Percentiles rank a stretch among this genome's conserved stretches.
Conservation (phyloP, 116 monocot species). For the Zostera marina region DNA sequence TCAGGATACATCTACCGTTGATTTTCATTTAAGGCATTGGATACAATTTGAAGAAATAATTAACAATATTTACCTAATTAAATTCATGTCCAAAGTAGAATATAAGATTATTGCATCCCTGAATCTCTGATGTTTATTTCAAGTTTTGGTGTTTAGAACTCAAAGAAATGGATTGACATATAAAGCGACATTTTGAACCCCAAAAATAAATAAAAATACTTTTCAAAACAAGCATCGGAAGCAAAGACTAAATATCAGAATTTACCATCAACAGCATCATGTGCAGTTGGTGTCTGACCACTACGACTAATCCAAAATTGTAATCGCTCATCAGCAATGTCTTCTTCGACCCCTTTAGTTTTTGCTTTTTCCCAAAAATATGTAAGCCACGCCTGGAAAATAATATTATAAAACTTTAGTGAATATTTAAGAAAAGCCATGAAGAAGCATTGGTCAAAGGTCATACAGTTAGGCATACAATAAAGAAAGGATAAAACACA, state of each 20-base stretch:
- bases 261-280: conserved; percentile 51
- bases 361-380: conserved; percentile 67
- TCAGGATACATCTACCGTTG: background rate
- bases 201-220: too few relatives aligned
- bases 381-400: conserved; percentile 50
- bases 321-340: conserved; percentile 57
- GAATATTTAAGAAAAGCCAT: too few relatives aligned
- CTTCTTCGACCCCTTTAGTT: conserved; percentile 52
- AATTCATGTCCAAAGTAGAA: too few relatives aligned
- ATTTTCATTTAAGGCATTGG: background rate
- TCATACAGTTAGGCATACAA: too few relatives aligned
- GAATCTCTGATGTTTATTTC: too few relatives aligned
- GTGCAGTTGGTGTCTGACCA: conserved; percentile 31
- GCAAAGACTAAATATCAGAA: background rate
- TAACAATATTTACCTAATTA: too few relatives aligned
- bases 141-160: too few relatives aligned
- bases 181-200: background rate
- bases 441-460: too few relatives aligned
- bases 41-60: background rate
- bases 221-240: background rate
- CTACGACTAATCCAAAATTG: conserved; percentile 58
- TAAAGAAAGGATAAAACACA: too few relatives aligned
- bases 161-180: too few relatives aligned
- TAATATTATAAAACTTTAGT: background rate
- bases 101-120: too few relatives aligned